Base-by-base conservation (phyloP, 768 basidiomycete species). In the Boletus reticuloceps region DNA sequence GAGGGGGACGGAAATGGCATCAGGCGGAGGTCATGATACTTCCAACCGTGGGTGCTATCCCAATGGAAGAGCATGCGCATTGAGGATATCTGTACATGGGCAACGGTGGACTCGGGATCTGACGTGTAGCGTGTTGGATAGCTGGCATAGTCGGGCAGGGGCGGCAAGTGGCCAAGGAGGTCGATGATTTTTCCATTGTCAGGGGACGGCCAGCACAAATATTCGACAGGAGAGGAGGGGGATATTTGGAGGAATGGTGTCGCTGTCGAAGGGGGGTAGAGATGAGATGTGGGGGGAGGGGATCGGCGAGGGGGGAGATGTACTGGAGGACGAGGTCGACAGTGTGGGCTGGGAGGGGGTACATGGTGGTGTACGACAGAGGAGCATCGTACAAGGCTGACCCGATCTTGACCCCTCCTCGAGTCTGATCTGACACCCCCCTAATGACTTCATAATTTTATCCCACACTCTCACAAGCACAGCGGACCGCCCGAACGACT, bases 11-110 rank as follows among this genome's bases (percentile, higher is more conserved):
- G 89, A 64, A 89, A 89, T 12, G 88, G 88, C 85, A 90, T 88
- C 63, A 80, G 66, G 37, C 79, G 74, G 36, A 79, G 70, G 68
- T 89, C 85, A 70, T 88, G 86, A 64, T 88, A 91, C 64, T 76
- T 82, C 89, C 89, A 91, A 22, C 69, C 70, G 11, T 74, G 71
- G 7, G 44, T 41, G 19, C 70, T 72, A 65, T 88, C 81, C 85
- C 85, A 89, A 36, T 80, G 82, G 67, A 91, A 89, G 59, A 89
- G 72, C 46, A 91, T 74, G 58, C 87, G 79, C 58, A 88, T 50
- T 10, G 72, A 59, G 54, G 75, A 74, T 73, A 84, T 72, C 62
- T 75, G 71, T 53, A 74, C 82, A 69, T 88, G 84, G 17, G 87
- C 85, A 64, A 76, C 78, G 27, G 79, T 60, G 39, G 77, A 72